Conservation (phyloP, 768 basidiomycete species). For the Obba rivulosa region DNA sequence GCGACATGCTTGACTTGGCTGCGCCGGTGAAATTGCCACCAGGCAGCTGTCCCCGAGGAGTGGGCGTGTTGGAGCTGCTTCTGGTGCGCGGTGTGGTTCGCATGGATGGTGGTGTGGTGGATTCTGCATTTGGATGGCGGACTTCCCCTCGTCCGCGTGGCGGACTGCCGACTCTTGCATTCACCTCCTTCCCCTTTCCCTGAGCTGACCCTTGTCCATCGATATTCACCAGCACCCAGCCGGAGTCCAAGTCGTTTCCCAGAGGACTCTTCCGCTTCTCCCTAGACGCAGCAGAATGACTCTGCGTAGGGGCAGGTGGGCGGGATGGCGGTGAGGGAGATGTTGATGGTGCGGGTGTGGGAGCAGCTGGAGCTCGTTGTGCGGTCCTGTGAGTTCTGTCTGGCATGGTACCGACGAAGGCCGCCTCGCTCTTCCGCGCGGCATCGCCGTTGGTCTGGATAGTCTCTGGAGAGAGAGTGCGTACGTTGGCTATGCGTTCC, state of each 20-base stretch:
- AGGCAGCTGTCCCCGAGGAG: constrained; percentile 9
- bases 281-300: not conserved
- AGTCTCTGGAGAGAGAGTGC: constrained; percentile 50
- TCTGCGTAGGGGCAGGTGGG: not conserved
- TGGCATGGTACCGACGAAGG: constrained; percentile 45
- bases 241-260: constrained; percentile 14
- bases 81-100: constrained; percentile 15
- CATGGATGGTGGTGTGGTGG: constrained; percentile 13
- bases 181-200: constrained; percentile 4
- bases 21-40: constrained; percentile 10
- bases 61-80: constrained; percentile 21
- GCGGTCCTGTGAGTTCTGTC: constrained; percentile 11
- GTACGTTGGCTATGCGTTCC: constrained; percentile 24
- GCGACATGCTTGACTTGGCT: constrained; percentile 30
- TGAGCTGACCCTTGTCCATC: constrained; percentile 5
- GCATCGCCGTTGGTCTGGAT: constrained; percentile 35
- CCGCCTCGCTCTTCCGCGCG: constrained; percentile 59
- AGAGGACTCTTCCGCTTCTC: not conserved
- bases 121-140: constrained; percentile 3
- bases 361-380: not conserved
- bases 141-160: constrained; percentile 1
- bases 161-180: not conserved
- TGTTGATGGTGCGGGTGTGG: not conserved
- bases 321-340: constrained; percentile 3
- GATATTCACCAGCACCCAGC: constrained; percentile 27